Base-by-base conservation (phyloP, 2,329 filamentous ascomycete species). In the Aureobasidium subglaciale region DNA sequence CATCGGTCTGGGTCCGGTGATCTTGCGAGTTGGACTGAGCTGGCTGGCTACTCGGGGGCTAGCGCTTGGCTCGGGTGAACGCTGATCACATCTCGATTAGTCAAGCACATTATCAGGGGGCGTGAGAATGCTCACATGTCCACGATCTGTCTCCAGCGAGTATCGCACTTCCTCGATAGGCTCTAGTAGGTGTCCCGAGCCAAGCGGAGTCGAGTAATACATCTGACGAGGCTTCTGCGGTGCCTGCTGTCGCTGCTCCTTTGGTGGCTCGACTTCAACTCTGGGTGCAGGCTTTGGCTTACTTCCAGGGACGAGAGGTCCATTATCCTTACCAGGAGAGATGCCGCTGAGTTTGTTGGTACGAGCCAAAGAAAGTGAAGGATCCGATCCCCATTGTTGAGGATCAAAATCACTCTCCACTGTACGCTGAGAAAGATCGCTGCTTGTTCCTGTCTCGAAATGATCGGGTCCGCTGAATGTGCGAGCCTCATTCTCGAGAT, bases 401-500 rank as follows among this genome's bases (percentile, higher is more conserved):
- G 73, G 73, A 58, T 77, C 75, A 46, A 69, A 68, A 58, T 70
- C 68, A 43, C 63, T 66, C 9, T 57, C 58, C 20, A 65, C 64
- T 1, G 65, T 67, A 7, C 64, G 65, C 42, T 68, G 65, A n/a
- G 64, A 67, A 32, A 71, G 57, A 54, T 70, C 67, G 54, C 65
- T 68, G 55, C 62, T 65, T 15, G 68, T 68, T 30, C 58, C 62
- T 5, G 63, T 62, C 34, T 42, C 48, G 10, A 53, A 55, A 40
- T 43, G 38, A 24, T 65, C 61, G 35, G 64, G 59, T 35, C 70
- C 71, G 40, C 83, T 80, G 65, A 82, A 90, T 56, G 84, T 80
- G 54, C 86, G 80, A 3, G 87, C 88, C 58, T 87, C 85, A 8
- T 79, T 82, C 71, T 92, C 88, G 18, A 91, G 76, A 1, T 85